phyloP scores from a whole-genome alignment of 805 yeast species.

The Kurtzmaniella fragi region DNA sequence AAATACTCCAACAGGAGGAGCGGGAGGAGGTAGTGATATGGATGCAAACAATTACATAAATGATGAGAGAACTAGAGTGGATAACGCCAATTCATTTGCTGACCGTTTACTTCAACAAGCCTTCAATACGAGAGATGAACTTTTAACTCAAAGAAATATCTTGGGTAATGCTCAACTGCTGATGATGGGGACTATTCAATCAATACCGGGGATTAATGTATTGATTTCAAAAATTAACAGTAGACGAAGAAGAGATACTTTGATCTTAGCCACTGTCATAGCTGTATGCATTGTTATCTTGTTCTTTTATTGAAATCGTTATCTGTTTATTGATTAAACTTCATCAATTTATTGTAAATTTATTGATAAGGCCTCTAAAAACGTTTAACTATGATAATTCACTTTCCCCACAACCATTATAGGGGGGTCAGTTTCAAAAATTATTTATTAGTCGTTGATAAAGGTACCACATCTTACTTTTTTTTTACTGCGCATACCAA shows the following conservation, averaged over 20 bases:
- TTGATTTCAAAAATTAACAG: conserved; percentile 78
- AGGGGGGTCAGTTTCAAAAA: no score
- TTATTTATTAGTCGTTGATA: no score
- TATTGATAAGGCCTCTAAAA: conserved; percentile 1
- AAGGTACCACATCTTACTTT: not conserved
- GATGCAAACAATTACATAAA: conserved; percentile 69
- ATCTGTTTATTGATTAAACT: not conserved
- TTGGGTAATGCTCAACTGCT: conserved; percentile 61
- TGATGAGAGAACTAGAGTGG: conserved; percentile 71
- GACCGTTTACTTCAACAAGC: conserved; percentile 83
- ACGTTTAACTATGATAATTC: not conserved
- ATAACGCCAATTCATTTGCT: conserved; percentile 66
- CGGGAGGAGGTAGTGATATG: conserved; percentile 10
- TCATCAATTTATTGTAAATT: not conserved
- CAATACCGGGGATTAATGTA: conserved; percentile 79
- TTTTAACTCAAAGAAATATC: conserved; percentile 62
- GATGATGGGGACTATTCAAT: conserved; percentile 54
- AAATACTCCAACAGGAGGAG: conserved; percentile 9
- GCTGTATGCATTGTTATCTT: conserved; percentile 67
- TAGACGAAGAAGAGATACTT: conserved; percentile 80
- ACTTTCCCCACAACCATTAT: not conserved
- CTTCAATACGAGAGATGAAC: conserved; percentile 82
- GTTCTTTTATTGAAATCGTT: conserved; percentile 32
- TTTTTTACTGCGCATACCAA: not conserved
- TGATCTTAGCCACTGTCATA: conserved; percentile 74